Base-by-base conservation (phyloP, 768 basidiomycete species). In the Mycena epipterygia region DNA sequence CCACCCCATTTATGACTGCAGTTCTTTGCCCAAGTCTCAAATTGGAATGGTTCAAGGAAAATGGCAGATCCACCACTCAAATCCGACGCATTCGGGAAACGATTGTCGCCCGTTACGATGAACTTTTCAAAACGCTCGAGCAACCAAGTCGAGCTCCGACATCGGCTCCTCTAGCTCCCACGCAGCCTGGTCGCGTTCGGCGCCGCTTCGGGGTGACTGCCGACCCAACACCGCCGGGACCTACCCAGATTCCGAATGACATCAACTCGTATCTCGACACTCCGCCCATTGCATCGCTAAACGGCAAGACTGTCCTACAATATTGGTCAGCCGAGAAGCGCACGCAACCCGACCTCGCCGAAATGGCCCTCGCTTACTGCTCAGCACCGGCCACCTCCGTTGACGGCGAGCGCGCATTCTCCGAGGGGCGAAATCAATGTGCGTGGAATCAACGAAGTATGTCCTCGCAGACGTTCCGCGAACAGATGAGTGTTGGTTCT, bases 381-480 rank as follows among this genome's bases (percentile, higher is more conserved):
- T 71, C 70, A 3, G 64, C 57, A 0, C 70, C 70, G 2, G 70
- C 70, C 2, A 71, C 70, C 2, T 71, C 70, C 17, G 63, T 64
- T 39, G 70, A 65, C 37, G 64, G 64, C 7, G 70, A 71, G 41
- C 64, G 70, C 8, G 30, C 70, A 1, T 71, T 71, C 41, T 71
- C 70, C 23, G 70, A 71, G 23, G 70, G 70, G 2, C 64, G 70
- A 1, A 71, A 71, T 41, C 70, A 71, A 46, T 60, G 51, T 13
- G 48, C 56, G 14, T 66, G 70, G 70, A 71, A 71, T n/a, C 70
- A 71, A 23, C 64, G 41, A 19, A 53, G 56, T 17, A 71, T 71
- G 70, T 71, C 70, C 3, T 71, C 70, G 30, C 64, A 71, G 64
- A 65, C 70, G 3, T 71, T 71, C 49, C 70, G 70, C 7, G 64